Conservation (phyloP, 139 green algal genomes). For the Chlorella sp. region DNA sequence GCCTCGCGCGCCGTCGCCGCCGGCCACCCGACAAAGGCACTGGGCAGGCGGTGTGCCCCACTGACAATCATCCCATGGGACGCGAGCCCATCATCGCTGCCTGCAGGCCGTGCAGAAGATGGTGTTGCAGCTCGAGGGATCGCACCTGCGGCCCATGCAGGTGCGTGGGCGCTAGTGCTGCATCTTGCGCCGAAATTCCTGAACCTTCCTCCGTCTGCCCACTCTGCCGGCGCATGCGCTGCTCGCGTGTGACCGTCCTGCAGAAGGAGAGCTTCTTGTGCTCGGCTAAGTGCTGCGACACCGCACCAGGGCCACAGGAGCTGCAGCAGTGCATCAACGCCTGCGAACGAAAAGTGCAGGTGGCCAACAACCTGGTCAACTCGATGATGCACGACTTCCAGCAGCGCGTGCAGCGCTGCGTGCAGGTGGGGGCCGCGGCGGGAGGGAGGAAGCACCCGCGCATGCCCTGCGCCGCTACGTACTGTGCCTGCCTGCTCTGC, state of each 20-base stretch:
- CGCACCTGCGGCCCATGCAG: slow-evolving; percentile 28
- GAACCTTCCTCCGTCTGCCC: too few relatives aligned
- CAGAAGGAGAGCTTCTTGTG: slow-evolving; percentile 45
- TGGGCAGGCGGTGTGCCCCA: neutral
- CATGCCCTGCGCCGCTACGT: too few relatives aligned
- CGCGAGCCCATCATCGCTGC: neutral
- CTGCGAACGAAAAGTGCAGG: slow-evolving; percentile 31
- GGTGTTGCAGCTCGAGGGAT: slow-evolving; percentile 29
- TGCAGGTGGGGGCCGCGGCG: too few relatives aligned
- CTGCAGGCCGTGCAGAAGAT: slow-evolving; percentile 42
- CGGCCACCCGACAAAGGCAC: neutral
- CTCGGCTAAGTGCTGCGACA: slow-evolving; percentile 44
- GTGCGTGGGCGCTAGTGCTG: too few relatives aligned
- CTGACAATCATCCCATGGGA: neutral
- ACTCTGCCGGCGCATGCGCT: too few relatives aligned
- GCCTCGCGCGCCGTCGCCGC: too few relatives aligned
- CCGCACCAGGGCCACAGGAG: slow-evolving; percentile 2
- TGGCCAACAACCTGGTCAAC: slow-evolving; percentile 32
- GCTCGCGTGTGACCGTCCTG: too few relatives aligned
- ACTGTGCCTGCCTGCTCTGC: too few relatives aligned
- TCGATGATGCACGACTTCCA: slow-evolving; percentile 37
- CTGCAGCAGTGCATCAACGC: slow-evolving; percentile 29
- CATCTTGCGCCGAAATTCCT: too few relatives aligned
- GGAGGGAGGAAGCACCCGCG: too few relatives aligned
- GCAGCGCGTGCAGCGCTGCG: slow-evolving; percentile 40